These are phyloP conservation scores for Iris pallida DNA, from an alignment of 116 monocot species.

Conservation along the genomic window DNA sequence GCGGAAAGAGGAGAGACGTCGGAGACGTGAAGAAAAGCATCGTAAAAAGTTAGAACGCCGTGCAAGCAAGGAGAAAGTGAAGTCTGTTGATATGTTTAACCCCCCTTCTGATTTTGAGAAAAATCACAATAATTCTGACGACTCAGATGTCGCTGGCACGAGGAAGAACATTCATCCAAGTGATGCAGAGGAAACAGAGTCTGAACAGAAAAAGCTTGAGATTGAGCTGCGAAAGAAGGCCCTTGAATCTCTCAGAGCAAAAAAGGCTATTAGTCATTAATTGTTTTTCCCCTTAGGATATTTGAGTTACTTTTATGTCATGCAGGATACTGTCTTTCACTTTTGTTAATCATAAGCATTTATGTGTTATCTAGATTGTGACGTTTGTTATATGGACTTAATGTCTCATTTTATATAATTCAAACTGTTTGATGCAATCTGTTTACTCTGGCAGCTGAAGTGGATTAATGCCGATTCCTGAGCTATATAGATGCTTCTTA, in stretches of 20 bases:
- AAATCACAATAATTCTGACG: slow-evolving; percentile 17
- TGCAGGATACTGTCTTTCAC: slow-evolving; percentile 3
- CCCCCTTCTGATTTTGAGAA: slow-evolving; percentile 49
- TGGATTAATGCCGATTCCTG: slow-evolving; percentile 35
- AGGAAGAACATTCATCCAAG: slow-evolving; percentile 17
- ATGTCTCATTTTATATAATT: slow-evolving; percentile 8
- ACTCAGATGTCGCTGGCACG: slow-evolving; percentile 21
- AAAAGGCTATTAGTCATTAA: slow-evolving; percentile 63
- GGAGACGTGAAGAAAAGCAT: slow-evolving; percentile 75
- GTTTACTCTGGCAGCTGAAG: slow-evolving; percentile 59
- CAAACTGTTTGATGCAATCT: slow-evolving; percentile 34
- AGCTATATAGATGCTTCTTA: slow-evolving; percentile 32
- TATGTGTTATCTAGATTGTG: slow-evolving; percentile 17
- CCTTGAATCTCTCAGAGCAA: slow-evolving; percentile 79
- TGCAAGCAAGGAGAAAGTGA: slow-evolving; percentile 43
- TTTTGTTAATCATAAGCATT: slow-evolving; percentile 16
- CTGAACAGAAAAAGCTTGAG: slow-evolving; percentile 79
- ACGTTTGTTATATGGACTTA: slow-evolving; percentile 11
- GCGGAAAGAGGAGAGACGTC: slow-evolving; percentile 69
- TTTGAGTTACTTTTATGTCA: neutral
- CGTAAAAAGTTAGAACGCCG: slow-evolving; percentile 51
- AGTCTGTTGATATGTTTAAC: slow-evolving; percentile 23
- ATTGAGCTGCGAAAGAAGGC: slow-evolving; percentile 87
- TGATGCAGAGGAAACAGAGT: slow-evolving; percentile 39
- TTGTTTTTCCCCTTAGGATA: slow-evolving; percentile 12